Base-by-base conservation (phyloP, 164 flowering plant genomes). In the Piper longum region DNA sequence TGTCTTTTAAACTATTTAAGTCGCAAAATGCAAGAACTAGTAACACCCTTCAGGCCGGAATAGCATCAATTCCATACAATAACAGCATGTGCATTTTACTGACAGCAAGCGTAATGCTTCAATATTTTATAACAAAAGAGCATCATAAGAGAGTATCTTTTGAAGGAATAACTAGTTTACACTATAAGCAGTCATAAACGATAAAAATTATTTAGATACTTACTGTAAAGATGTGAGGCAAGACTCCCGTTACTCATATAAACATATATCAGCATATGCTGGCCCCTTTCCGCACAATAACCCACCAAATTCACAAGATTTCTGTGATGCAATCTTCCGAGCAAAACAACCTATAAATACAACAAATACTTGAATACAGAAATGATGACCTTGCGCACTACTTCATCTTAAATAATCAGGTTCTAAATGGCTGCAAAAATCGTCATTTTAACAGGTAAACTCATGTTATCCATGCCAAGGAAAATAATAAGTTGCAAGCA, bases 251-350 rank as follows among this genome's bases (percentile, higher is more conserved):
- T 84, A 58, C 81, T 88, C 99, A 93, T 90, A 69, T 81, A 90
- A 67, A 90, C 96, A 67, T 93, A 93, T 39, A 93, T 71, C 67
- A 93, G 99, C 73, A 93, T 93, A 74, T 83, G 85, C 66, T 85
- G 91, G 54, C 91, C 85, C 73, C 84, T 93, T 67, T 93, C 99
- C 51, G 89, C 87, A 79, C 99, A 93, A 71, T 93, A 93, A 54
- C 99, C 99, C 62, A 93, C 83, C 85, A 93, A 82, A 85, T 93
- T 93, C 70, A 93, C 95, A 36, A 93, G 96, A 78, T 88, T 90
- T 60, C 99, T 81, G 59, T 93, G 99, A 80, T 93, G 99, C 73
- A 93, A 73, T 74, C 96, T 83, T 67, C 97, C 97, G 64, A 93
- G 78, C 64, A 93, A 70, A 77, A 78, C 70, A 70, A 93, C 97